A percentile compares a stretch with the other conserved stretches of the same genome.
phyloP scores from a whole-genome alignment of 2,329 filamentous ascomycete species.

The Colletotrichum sp. region DNA sequence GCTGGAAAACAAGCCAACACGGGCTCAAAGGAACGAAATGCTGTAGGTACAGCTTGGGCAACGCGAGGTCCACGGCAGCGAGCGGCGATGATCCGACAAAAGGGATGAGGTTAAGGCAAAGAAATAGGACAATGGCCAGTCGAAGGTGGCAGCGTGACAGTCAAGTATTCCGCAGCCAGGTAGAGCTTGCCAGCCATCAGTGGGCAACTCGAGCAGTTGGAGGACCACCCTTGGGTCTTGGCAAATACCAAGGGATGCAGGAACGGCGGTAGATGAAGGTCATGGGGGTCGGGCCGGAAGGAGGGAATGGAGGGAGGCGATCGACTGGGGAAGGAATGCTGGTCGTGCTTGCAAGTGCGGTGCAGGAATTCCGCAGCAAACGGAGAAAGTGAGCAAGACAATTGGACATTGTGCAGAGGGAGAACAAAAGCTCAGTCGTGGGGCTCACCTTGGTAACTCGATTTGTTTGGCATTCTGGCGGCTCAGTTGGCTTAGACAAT shows the following conservation, averaged over 20 bases:
- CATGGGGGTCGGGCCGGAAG: neutral
- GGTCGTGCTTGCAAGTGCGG: neutral
- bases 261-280: constrained; percentile 16
- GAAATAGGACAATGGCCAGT: neutral
- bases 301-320: constrained; percentile 1
- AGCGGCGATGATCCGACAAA: constrained; percentile 11
- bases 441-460: neutral
- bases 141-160: neutral
- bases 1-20: constrained; percentile 20
- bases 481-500: neutral
- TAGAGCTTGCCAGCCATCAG: neutral
- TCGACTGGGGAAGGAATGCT: neutral
- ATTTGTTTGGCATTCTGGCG: neutral
- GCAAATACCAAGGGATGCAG: constrained; percentile 23
- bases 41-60: constrained; percentile 11
- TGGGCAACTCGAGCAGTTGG: neutral
- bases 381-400: neutral
- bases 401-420: neutral
- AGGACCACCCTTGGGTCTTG: neutral
- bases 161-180: constrained; percentile 21
- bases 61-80: neutral
- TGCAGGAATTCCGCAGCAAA: neutral
- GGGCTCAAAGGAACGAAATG: constrained; percentile 24
- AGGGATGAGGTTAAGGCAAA: neutral
- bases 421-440: neutral